These are phyloP conservation scores for Coemansia sp. DNA, from an alignment of 192 early-diverging fungal genomes.

Conservation along the genomic window DNA sequence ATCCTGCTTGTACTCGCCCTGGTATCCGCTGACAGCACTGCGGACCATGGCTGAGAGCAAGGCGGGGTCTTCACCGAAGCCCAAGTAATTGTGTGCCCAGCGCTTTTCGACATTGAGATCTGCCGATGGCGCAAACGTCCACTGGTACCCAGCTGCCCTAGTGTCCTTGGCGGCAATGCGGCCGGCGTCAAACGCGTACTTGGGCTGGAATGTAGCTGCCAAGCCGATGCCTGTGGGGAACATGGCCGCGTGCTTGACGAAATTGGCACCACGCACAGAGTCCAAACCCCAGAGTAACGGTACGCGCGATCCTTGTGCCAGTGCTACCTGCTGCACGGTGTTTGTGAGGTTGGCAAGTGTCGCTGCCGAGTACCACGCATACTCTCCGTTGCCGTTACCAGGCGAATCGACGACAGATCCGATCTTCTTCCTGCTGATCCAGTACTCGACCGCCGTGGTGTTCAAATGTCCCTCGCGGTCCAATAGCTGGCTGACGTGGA, in stretches of 20 bases:
- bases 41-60: conserved; percentile 58
- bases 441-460: conserved; percentile 55
- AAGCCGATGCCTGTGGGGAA: conserved; percentile 62
- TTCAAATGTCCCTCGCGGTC: conserved; percentile 56
- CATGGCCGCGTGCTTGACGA: conserved; percentile 60
- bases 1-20: conserved; percentile 70
- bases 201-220: conserved; percentile 63
- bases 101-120: conserved; percentile 62
- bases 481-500: conserved; percentile 60
- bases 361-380: conserved; percentile 52
- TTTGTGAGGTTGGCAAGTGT: conserved; percentile 57
- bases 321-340: conserved; percentile 58
- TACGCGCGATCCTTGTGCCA: conserved; percentile 54
- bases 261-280: conserved; percentile 62
- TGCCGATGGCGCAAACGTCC: conserved; percentile 61
- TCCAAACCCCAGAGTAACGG: conserved; percentile 67
- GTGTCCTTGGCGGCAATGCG: conserved; percentile 65
- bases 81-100: conserved; percentile 40
- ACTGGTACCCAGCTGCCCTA: conserved; percentile 61
- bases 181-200: conserved; percentile 61
- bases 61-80: conserved; percentile 63
- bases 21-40: conserved; percentile 60
- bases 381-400: conserved; percentile 51
- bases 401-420: conserved; percentile 64
- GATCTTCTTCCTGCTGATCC: conserved; percentile 55